Conservation (phyloP, 2,329 filamentous ascomycete genomes). For the Exophiala aquamarina region DNA sequence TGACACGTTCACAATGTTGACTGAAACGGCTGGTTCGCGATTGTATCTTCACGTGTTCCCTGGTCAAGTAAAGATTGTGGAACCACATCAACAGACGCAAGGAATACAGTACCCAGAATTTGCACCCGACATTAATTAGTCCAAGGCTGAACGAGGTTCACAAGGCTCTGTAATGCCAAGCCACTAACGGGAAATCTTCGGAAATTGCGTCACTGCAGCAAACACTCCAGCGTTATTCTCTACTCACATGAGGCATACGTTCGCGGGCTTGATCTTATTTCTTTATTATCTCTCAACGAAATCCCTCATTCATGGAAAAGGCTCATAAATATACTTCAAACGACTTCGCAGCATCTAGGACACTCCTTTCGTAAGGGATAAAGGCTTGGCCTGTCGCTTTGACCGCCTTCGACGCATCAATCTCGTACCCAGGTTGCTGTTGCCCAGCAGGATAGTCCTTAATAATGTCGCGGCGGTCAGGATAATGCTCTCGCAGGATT, state of each 20-base stretch:
- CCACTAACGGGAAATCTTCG: not conserved
- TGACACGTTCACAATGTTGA: too few relatives aligned
- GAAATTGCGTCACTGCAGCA: too few relatives aligned
- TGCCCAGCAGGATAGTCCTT: not conserved
- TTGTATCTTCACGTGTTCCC: too few relatives aligned
- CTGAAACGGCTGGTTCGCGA: too few relatives aligned
- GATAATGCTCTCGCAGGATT: slow-evolving; percentile 1
- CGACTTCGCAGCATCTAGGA: slow-evolving; percentile 1
- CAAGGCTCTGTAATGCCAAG: not conserved
- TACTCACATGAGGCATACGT: not conserved
- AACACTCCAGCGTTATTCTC: not conserved
- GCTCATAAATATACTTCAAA: slow-evolving; percentile 6
- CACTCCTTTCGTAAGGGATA: slow-evolving; percentile 1
- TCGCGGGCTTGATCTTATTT: not conserved
- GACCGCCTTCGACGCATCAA: slow-evolving; percentile 3
- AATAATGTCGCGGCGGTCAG: not conserved
- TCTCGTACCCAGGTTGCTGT: not conserved
- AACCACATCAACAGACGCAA: too few relatives aligned
- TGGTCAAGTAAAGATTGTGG: too few relatives aligned
- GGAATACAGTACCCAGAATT: not conserved
- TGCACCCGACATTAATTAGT: not conserved
- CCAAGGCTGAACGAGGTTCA: not conserved
- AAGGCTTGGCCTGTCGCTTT: slow-evolving; percentile 4
- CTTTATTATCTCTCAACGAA: not conserved
- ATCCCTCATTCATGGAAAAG: too few relatives aligned